Conservation (phyloP, 495 filamentous ascomycete species). For the Entonaema liquescens region DNA sequence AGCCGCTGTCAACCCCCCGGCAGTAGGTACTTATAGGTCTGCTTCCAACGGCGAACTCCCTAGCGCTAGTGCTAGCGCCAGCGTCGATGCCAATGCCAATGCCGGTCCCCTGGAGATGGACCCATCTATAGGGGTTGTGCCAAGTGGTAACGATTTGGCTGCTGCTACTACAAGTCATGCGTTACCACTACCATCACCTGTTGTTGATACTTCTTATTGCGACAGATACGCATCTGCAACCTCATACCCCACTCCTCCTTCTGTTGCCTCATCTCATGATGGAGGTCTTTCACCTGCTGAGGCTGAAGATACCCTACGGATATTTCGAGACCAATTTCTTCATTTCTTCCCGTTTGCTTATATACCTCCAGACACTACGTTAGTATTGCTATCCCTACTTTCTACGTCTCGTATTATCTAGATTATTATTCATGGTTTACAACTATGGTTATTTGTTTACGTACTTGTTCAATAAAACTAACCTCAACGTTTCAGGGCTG, state of each 20-base stretch:
- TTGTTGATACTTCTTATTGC: background rate
- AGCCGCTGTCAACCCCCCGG: constrained; percentile 26
- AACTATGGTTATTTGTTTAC: background rate
- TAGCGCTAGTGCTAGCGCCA: constrained; percentile 1
- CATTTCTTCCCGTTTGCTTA: constrained; percentile 49
- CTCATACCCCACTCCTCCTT: constrained; percentile 39
- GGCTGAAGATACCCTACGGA: constrained; percentile 40
- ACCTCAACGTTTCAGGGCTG: constrained; percentile 34
- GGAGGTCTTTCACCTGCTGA: constrained; percentile 28
- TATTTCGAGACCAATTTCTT: constrained; percentile 44
- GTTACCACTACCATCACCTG: constrained; percentile 20
- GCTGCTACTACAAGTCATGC: constrained; percentile 3
- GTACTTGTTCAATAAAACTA: constrained; percentile 7
- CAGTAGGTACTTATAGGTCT: constrained; percentile 10
- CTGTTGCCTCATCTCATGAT: constrained; percentile 32
- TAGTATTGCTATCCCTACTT: constrained; percentile 17
- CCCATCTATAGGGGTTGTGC: constrained; percentile 15
- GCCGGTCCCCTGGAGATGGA: constrained; percentile 17
- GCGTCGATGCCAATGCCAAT: constrained; percentile 12
- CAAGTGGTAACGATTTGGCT: constrained; percentile 1
- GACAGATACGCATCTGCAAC: constrained; percentile 15
- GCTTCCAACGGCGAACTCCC: constrained; percentile 15
- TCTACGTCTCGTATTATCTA: background rate
- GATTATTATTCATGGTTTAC: background rate
- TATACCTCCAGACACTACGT: constrained; percentile 41